phyloP scores from a whole-genome alignment of 352 stramenopile species.

The Phytophthora vignae region DNA sequence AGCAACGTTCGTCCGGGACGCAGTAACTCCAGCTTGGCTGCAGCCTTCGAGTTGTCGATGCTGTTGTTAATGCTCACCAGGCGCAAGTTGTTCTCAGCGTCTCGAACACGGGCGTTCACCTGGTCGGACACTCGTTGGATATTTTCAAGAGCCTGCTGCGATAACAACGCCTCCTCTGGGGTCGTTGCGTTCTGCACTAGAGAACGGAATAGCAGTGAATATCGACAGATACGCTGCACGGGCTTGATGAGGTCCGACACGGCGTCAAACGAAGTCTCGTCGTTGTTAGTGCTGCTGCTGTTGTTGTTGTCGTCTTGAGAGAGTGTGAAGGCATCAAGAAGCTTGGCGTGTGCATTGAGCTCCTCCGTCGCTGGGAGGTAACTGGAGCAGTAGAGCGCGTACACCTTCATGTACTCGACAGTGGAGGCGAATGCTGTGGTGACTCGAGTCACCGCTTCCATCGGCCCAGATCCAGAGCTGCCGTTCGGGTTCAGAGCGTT shows the following conservation, averaged over 20 bases:
- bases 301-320: slow-evolving; percentile 8
- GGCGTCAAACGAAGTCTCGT: slow-evolving; percentile 39
- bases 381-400: slow-evolving; percentile 69
- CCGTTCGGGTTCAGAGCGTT: not conserved
- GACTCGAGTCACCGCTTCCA: slow-evolving; percentile 36
- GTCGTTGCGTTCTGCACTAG: slow-evolving; percentile 47
- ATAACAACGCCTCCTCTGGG: slow-evolving; percentile 38
- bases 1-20: slow-evolving; percentile 60
- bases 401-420: slow-evolving; percentile 78
- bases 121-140: slow-evolving; percentile 60
- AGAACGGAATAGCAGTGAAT: slow-evolving; percentile 65
- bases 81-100: slow-evolving; percentile 67
- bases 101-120: slow-evolving; percentile 72
- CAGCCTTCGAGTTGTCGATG: slow-evolving; percentile 41
- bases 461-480: slow-evolving; percentile 14
- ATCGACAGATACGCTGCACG: slow-evolving; percentile 76
- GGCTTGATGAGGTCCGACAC: slow-evolving; percentile 76
- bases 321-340: slow-evolving; percentile 41
- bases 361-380: slow-evolving; percentile 59
- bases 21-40: slow-evolving; percentile 50
- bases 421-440: slow-evolving; percentile 46
- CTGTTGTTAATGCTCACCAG: slow-evolving; percentile 53
- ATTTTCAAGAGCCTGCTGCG: slow-evolving; percentile 49
- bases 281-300: not conserved
- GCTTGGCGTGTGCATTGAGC: slow-evolving; percentile 47